Evolutionary conservation across 257 asterid species (phyloP), one percentile per base, ranked within the genome.

Genomic region (Fraxinus americana): DNA sequence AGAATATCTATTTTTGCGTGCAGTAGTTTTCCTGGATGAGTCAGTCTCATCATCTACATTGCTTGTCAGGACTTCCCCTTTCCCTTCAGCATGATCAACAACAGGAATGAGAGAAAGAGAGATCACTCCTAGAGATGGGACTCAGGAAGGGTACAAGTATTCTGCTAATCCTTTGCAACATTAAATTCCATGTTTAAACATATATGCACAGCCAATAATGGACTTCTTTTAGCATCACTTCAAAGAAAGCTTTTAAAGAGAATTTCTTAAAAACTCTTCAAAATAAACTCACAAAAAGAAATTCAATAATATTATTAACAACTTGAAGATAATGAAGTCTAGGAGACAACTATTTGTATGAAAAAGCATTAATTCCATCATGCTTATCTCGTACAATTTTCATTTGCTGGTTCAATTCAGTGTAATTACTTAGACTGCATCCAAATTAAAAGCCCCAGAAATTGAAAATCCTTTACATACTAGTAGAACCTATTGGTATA

Each of bases 1-100:
- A 48, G 95, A 86, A 86, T 87, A 84, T 85, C 83, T 91, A 78
- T 76, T 92, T 89, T 86, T 92, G 86, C 82, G 83, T 4, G 67
- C 7, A n/a, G 85, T 69, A 54, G 77, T 71, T 84, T 84, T 93
- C 81, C 84, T 90, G 59, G 93, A 73, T 70, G 82, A 77, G 52
- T 84, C 50, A 59, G 86, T 69, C 79, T 82, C 94, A 81, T 85
- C 91, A 74, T 90, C 94, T 52, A 80, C 77, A 74, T 78, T 74
- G 79, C 85, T 82, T 39, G 83, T 70, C 73, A 72, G 73, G 57
- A 59, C 75, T 38, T 89, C 92, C 48, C 88, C 94, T 83, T 88
- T 87, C 74, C 96, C 97, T 86, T 85, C 84, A 83, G 79, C 79
- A 66, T 71, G 81, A 86, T 78, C 67, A 74, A 43, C 70, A 75